Base-by-base conservation (phyloP, 257 asterid species). In the Plantago elongata region DNA sequence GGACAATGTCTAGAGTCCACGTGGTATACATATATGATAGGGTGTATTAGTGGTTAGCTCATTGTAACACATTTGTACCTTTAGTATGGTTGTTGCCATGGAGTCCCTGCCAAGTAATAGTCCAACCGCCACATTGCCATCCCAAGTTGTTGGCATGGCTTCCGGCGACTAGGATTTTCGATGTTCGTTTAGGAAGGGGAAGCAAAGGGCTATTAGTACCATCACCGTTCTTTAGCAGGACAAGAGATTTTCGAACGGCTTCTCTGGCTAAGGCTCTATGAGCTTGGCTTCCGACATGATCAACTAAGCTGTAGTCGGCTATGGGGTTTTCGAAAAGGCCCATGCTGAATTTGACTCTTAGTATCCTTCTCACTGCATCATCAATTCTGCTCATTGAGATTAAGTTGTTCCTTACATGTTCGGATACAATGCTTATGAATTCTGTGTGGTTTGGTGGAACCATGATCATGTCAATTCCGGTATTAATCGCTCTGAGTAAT, bases 91-190 rank as follows among this genome's bases (percentile, higher is more conserved):
- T 54, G 56, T 55, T 81, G 60, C 79, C 81, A 22, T 9, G 38
- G 12, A 64, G 66, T 46, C 84, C 87, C 60, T 81, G 87, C 87
- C 87, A 81, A n/a, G 77, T 62, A 15, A 81, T 75, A 9, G 73
- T 60, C 73, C 73, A 68, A 30, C 67, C 73, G 13, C 67, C 73
- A 30, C 73, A 68, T 61, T 68, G 73, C 3, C 27, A 44, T 43
- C 73, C 73, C 38, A 68, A 16, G 34, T 68, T 52, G 67, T 68
- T 54, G 52, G 73, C 73, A 29, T 68, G 73, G 9, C 16, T 68
- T 43, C 73, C 73, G 5, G 73, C 62, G 43, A 68, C 73, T 13
- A 68, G 16, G 30, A 68, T 68, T 29, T 16, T 68, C 9, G 73
- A 52, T 1, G 67, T 11, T 18, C 15, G 14, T n/a, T 68, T 68